A percentile compares a stretch with the other conserved stretches of the same genome.
These are phyloP conservation scores for Polygonum maritimum DNA, from an alignment of 148 eudicot genomes.

Conservation along the genomic window DNA sequence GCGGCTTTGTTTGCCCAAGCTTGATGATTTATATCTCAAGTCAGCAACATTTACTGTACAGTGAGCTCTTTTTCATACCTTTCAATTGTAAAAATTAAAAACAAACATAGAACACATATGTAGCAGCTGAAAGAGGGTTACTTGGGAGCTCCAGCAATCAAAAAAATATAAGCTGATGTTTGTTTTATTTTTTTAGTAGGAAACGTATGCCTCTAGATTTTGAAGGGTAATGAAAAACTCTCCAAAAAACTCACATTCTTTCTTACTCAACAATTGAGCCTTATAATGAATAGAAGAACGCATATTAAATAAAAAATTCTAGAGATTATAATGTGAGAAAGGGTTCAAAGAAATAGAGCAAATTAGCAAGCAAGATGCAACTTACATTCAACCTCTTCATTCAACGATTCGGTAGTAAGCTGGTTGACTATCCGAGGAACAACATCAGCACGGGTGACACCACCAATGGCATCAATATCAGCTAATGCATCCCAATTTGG, in stretches of 20 bases:
- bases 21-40: too few species aligned
- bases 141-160: too few species aligned
- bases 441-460: conserved; percentile 98
- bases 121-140: too few species aligned
- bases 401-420: conserved; percentile 66
- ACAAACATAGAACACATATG: too few species aligned
- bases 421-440: conserved; percentile 77
- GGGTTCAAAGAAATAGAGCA: background rate
- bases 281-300: background rate
- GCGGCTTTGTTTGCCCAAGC: too few species aligned
- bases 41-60: too few species aligned
- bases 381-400: conserved; percentile 86
- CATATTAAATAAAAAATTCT: background rate
- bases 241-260: background rate
- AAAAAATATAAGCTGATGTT: too few species aligned
- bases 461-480: conserved; percentile 92
- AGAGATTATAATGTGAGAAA: background rate
- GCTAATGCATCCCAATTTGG: conserved; percentile 99
- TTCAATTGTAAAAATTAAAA: too few species aligned
- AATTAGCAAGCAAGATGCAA: conserved; percentile 2
- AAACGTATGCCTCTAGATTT: background rate
- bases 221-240: background rate
- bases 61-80: too few species aligned
- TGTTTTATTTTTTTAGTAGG: background rate
- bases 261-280: background rate